Evolutionary conservation across 2,329 filamentous ascomycete genomes (phyloP), one percentile per base, ranked within the genome.

Genomic region (Pyrenochaeta sp.): DNA sequence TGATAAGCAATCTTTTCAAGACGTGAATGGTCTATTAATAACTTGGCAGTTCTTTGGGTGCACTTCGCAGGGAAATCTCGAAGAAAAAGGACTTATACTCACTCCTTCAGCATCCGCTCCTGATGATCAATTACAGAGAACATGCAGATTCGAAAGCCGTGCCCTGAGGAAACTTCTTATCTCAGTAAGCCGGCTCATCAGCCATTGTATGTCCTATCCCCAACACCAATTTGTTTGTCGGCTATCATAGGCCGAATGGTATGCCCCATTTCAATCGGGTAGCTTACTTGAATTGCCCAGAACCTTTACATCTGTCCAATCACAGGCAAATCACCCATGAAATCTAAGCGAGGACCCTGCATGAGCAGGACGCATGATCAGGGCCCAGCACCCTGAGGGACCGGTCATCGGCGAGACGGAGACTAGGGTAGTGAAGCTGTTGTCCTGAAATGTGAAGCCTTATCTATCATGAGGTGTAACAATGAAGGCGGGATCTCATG

Each of bases 381-480:
- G 56, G 60, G 51, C 50, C 51, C 56, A 54, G 44, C 48, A 27
- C 53, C 45, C 51, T 9, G 40, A 31, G 37, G 20, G 43, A 53
- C 55, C 55, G 49, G 46, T 56, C 37, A 43, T 60, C 46, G 60
- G 45, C 51, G 45, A 47, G 49, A 42, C 30, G 37, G 29, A 44
- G 10, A 14, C 6, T 30, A 18, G 21, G 21, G 12, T 18, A 10
- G 12, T 9, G 4, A n/a, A 30, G 15, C 40, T 30, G 17, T 17
- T 17, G 23, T 30, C 40, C 40, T 12, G 11, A 29, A 27, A n/a
- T 11, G 2, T n/a, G 7, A 11, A 42, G n/a, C 15, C 12, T 10
- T 17, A 9, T 2, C 6, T 14, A 18, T 17, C 12, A 35, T 11
- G 32, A 35, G 11, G 32, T 12, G 11, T 35, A 4, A 11, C 32